A percentile compares a stretch with the other conserved stretches of the same genome.
Conservation (phyloP, 441 rosid species). For the Daphne laureola region DNA sequence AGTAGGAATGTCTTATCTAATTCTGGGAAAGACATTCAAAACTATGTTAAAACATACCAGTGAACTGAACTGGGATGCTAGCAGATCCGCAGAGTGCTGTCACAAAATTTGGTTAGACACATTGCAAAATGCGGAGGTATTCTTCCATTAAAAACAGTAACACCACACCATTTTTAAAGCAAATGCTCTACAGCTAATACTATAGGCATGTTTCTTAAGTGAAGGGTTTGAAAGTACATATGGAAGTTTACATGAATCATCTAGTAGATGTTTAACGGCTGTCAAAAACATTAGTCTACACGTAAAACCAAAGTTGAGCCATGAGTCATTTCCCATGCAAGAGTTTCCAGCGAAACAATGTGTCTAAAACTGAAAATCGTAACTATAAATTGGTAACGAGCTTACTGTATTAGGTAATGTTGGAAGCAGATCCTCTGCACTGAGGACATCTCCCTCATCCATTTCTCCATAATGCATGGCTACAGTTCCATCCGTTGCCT, state of each 20-base stretch:
- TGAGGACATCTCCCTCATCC: conserved; percentile 64
- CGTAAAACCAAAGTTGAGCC: no score
- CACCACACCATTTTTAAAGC: no score
- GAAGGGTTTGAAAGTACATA: no score
- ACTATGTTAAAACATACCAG: conserved; percentile 48
- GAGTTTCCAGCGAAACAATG: no score
- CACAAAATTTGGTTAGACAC: conserved; percentile 22
- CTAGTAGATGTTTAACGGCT: no score
- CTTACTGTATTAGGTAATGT: conserved; percentile 80
- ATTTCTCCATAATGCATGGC: conserved; percentile 79
- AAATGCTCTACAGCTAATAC: no score
- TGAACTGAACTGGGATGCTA: conserved; percentile 56
- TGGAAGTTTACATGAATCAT: no score
- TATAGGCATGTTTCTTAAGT: no score
- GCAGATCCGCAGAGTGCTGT: conserved; percentile 90
- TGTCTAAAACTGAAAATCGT: background rate
- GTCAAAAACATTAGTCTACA: no score
- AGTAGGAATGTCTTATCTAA: conserved; percentile 7
- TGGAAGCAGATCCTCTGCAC: conserved; percentile 70
- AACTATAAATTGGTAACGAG: conserved; percentile 14
- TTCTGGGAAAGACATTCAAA: conserved; percentile 7
- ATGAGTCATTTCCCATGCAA: no score
- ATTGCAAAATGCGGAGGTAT: conserved; percentile 8
- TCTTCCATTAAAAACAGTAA: conserved; percentile 11
- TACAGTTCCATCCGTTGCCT: conserved; percentile 76